These are phyloP conservation scores for Pichia sp. DNA, from an alignment of 1,139 yeast genomes.

Conservation along the genomic window DNA sequence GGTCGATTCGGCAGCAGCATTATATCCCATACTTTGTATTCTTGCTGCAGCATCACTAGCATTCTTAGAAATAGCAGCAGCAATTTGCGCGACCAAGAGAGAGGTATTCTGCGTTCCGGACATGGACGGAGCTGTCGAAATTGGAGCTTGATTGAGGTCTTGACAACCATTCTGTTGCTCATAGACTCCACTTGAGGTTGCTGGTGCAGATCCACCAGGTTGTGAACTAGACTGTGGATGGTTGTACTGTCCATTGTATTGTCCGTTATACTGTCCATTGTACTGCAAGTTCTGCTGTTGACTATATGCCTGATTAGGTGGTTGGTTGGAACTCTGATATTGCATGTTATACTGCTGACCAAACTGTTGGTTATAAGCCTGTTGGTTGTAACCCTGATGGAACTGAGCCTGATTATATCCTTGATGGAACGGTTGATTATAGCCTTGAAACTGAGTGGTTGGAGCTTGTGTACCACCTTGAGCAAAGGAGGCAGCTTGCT, in stretches of 20 bases:
- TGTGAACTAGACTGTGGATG: too few species aligned
- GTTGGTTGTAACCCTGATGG: conserved; percentile 8
- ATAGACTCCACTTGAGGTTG: neutral
- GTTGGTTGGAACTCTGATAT: neutral
- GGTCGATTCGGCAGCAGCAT: too few species aligned
- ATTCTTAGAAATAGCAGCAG: conserved; percentile 10
- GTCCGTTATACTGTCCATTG: conserved; percentile 9
- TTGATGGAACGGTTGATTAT: conserved; percentile 11
- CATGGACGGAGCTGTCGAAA: neutral
- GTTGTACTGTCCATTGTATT: neutral
- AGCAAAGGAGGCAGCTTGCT: conserved; percentile 12
- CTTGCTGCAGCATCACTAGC: neutral
- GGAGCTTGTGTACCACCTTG: too few species aligned
- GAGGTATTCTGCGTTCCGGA: conserved; percentile 6
- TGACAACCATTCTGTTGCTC: conserved; percentile 4
- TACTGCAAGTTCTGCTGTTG: too few species aligned
- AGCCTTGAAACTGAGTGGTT: neutral
- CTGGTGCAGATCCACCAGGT: too few species aligned
- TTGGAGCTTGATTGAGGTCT: too few species aligned
- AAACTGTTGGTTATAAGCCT: too few species aligned
- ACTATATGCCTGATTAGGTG: neutral
- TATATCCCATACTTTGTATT: too few species aligned
- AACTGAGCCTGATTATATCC: conserved; percentile 14
- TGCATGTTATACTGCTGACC: neutral
- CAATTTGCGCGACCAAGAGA: conserved; percentile 13